Conservation (phyloP, 179 eudicot species). For the Corrigiola litoralis region DNA sequence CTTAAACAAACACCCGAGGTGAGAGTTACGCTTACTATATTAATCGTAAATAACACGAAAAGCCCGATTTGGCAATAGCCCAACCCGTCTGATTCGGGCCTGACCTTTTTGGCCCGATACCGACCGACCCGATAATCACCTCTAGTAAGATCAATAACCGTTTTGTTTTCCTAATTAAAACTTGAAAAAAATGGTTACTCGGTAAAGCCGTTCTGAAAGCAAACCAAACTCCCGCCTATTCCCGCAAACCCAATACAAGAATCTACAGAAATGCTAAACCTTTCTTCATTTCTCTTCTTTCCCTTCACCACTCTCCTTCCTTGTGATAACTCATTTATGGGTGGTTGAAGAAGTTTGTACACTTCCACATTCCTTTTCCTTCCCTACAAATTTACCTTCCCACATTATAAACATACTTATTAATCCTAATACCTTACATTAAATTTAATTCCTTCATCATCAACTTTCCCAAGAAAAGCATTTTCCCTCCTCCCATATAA, state of each 20-base stretch:
- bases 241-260: slow-evolving; percentile 26
- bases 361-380: slow-evolving; percentile 45
- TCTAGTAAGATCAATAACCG: too few species aligned
- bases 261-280: slow-evolving; percentile 55
- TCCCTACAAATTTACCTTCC: slow-evolving; percentile 23
- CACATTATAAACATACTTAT: slow-evolving; percentile 11
- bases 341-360: slow-evolving; percentile 10
- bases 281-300: not conserved
- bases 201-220: slow-evolving; percentile 22
- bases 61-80: too few species aligned
- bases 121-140: too few species aligned
- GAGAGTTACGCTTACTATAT: too few species aligned
- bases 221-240: slow-evolving; percentile 33
- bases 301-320: not conserved
- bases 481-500: slow-evolving; percentile 29
- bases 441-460: slow-evolving; percentile 22
- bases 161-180: too few species aligned
- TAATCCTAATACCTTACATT: not conserved
- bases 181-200: not conserved
- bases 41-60: too few species aligned
- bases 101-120: too few species aligned
- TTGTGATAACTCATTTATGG: slow-evolving; percentile 1
- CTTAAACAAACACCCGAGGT: too few species aligned
- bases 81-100: too few species aligned
- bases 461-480: slow-evolving; percentile 68